These are phyloP conservation scores for Apiospora rasikravindrae DNA, from an alignment of 2,329 filamentous ascomycete genomes.

Conservation along the genomic window DNA sequence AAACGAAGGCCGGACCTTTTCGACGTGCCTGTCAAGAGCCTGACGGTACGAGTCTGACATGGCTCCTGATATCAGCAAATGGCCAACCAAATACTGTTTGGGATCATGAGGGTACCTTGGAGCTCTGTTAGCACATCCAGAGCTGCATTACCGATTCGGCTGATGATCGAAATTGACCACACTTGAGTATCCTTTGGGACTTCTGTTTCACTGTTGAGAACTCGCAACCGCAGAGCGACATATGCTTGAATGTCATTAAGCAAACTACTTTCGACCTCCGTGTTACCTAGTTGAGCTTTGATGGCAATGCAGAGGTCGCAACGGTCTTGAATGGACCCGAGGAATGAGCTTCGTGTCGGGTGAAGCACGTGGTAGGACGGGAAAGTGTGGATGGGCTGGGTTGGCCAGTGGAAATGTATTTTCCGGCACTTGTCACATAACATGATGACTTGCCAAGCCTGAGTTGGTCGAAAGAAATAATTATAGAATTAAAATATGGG, in stretches of 20 bases:
- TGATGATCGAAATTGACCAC: neutral
- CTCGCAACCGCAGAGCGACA: neutral
- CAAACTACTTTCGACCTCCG: neutral
- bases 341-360: neutral
- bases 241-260: neutral
- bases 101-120: neutral
- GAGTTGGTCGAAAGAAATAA: no score
- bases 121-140: neutral
- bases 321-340: neutral
- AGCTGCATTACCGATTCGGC: neutral
- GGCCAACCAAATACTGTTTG: neutral
- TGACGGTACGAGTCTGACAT: neutral
- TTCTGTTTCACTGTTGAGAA: neutral
- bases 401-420: no score
- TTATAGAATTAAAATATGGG: no score
- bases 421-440: neutral
- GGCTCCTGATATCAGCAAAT: neutral
- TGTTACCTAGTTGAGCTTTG: neutral
- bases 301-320: neutral
- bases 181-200: rapidly evolving
- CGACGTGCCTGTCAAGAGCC: neutral
- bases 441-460: no score
- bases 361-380: neutral
- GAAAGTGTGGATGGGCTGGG: no score
- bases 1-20: neutral